A percentile compares a stretch with the other conserved stretches of the same genome.
These are phyloP conservation scores for Cucurbita pepo DNA, from an alignment of 306 rosid species.

Conservation along the genomic window DNA sequence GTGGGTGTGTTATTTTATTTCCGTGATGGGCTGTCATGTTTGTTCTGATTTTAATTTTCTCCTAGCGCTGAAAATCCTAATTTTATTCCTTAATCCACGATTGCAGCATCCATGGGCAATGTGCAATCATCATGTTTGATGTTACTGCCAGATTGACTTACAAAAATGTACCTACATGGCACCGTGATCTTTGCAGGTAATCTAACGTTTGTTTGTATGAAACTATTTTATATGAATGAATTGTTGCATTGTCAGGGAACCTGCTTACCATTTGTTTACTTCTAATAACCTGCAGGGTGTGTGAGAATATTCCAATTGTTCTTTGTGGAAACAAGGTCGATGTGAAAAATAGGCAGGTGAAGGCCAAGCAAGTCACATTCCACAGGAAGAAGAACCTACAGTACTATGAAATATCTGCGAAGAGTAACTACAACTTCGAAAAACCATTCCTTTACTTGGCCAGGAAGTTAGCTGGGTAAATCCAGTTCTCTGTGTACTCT, in stretches of 20 bases:
- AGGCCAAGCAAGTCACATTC: slow-evolving; percentile 71
- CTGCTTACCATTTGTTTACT: not conserved
- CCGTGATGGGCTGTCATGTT: not conserved
- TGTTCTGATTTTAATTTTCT: not conserved
- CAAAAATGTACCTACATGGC: slow-evolving; percentile 82
- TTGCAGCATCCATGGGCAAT: slow-evolving; percentile 62
- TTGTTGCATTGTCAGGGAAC: not conserved
- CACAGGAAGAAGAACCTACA: slow-evolving; percentile 80
- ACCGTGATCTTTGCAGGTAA: slow-evolving; percentile 47
- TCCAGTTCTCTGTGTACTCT: not conserved
- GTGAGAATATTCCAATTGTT: slow-evolving; percentile 70
- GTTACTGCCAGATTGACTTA: slow-evolving; percentile 65
- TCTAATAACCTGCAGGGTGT: slow-evolving; percentile 24
- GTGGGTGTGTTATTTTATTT: not conserved
- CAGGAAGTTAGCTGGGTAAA: slow-evolving; percentile 69
- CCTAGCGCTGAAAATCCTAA: not conserved
- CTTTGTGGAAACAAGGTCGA: slow-evolving; percentile 83
- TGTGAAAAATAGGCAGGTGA: slow-evolving; percentile 71
- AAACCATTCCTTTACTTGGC: slow-evolving; percentile 71
- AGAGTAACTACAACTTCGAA: slow-evolving; percentile 74
- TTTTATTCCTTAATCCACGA: not conserved
- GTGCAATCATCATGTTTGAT: slow-evolving; percentile 73
- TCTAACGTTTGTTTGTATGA: not conserved
- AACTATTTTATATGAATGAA: not conserved
- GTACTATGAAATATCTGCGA: slow-evolving; percentile 72